Base-by-base conservation (phyloP, 176 grass and related monocot species). In the Cenchrus fungigraminus region DNA sequence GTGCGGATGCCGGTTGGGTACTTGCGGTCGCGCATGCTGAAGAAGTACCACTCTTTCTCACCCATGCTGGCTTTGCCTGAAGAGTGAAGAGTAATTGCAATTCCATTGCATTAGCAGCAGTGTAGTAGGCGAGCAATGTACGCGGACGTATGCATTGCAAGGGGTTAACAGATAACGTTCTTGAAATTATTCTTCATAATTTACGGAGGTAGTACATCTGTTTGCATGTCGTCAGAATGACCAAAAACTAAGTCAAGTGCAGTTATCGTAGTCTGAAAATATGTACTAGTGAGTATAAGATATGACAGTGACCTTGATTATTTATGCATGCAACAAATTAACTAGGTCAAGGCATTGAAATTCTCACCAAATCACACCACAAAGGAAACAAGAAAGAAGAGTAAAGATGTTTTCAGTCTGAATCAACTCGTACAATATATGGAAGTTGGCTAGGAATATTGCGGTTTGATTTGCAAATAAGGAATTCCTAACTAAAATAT, bases 11-110 rank as follows among this genome's bases (percentile, higher is more conserved):
- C 93, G 1, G 93, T 95, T 1, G 93, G 93, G 87, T 95, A 95
- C 47, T 95, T 95, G 14, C 93, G 63, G 67, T 95, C 93, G 6
- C 88, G 88, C 93, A 95, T 90, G 85, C 93, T 92, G 82, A 95
- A 95, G 87, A 95, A 95, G 78, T 95, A 95, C 93, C 93, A 95
- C 43, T 92, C 93, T 4, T 95, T 95, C 93, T 95, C 90, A 3
- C 90, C 93, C 93, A 95, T 95, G 87, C 90, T 95, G 73, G 93
- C 93, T 86, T 95, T 95, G 56, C 84, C 93, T 95, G 67, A 6
- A 65, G 2, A 81, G 28, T 3, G 14, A 50, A 25, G 25, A 25
- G 25, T 12, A 1, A 8, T 44, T 69, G 32, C 46, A 82, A 12
- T 50, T 2, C 2, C 9, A 12, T 12, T 12, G 9, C 59, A 46